Evolutionary conservation across 139 green algal species (phyloP), one percentile per base, ranked within the genome.

Genomic region (Ettlia oleoabundans): DNA sequence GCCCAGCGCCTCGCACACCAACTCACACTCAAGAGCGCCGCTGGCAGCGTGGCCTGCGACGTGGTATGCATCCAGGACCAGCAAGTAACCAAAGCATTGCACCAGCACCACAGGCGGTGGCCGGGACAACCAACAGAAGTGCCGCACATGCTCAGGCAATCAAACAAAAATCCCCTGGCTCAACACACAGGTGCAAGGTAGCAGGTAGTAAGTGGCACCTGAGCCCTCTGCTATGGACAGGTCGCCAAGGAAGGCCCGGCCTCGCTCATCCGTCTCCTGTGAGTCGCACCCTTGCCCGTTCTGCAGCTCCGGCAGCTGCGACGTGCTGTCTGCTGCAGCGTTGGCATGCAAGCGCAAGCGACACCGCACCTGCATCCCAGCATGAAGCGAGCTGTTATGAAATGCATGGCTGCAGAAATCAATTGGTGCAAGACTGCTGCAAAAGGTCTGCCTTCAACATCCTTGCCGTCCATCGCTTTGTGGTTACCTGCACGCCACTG

Each of bases 231-330:
- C 82, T 4, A 95, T 41, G 21, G 30, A 26, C 9, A 95, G 7
- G 51, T 91, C 80, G 0, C 84, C 86, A 61, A 92, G 89, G 78
- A 89, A 94, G 0, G 81, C 92, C 0, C 89, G 63, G 0, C 91
- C 91, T 0, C 75, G 76, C 28, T 68, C 78, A 41, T 95, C 89
- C 0, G 79, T 93, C 40, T 81, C 32, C 32, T 52, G 55, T 52
- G 78, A 15, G 8, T 72, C 33, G 22, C 33, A 58, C 32, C 74
- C 67, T 22, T 77, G 64, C 40, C 35, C 81, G 43, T 43, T 40
- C 73, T 82, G 35, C 73, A 92, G 37, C 64, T 83, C 13, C 0
- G 90, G 90, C 66, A 87, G 40, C 58, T 83, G 64, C 28, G 63
- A 53, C 35, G 24, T n/a, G 47, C 72, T 47, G 22, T 55, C 28